A percentile compares a stretch with the other conserved stretches of the same genome.
Evolutionary conservation across 2,329 filamentous ascomycete genomes (phyloP).

Genomic region (Ceratocystis diversiconidia): DNA sequence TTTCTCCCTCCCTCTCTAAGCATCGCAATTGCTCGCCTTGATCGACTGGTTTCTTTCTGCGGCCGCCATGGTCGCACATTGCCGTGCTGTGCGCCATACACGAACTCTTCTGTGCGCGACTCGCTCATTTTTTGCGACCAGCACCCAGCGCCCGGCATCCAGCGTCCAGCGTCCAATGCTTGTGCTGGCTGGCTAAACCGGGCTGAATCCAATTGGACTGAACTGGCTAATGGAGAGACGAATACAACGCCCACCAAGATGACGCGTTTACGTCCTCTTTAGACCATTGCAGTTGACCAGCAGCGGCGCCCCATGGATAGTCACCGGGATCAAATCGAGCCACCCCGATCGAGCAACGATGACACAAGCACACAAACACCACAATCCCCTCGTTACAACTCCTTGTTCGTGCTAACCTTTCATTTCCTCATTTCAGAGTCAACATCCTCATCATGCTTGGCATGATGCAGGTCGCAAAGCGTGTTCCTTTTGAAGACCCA

Average conservation of each 20-base stretch:
- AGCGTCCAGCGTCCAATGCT: neutral
- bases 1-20: neutral
- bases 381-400: neutral
- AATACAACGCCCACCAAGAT: neutral
- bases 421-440: conserved; percentile 40
- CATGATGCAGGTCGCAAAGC: conserved; percentile 98
- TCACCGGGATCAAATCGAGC: neutral
- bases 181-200: neutral
- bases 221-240: too few relatives aligned
- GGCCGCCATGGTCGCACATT: neutral
- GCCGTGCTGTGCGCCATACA: neutral
- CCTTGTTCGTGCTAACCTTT: neutral
- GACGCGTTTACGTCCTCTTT: neutral
- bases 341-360: neutral
- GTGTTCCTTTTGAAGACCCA: conserved; percentile 82
- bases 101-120: neutral
- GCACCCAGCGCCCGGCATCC: neutral
- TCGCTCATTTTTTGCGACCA: neutral
- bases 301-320: neutral
- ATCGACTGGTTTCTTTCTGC: neutral
- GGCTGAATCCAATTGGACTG: too few relatives aligned
- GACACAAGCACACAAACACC: neutral
- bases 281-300: neutral
- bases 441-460: conserved; percentile 90
- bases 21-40: neutral